Evolutionary conservation across 169 alveolate genomes (phyloP), one percentile per base, ranked within the genome.

Genomic region (Babesia bovis): DNA sequence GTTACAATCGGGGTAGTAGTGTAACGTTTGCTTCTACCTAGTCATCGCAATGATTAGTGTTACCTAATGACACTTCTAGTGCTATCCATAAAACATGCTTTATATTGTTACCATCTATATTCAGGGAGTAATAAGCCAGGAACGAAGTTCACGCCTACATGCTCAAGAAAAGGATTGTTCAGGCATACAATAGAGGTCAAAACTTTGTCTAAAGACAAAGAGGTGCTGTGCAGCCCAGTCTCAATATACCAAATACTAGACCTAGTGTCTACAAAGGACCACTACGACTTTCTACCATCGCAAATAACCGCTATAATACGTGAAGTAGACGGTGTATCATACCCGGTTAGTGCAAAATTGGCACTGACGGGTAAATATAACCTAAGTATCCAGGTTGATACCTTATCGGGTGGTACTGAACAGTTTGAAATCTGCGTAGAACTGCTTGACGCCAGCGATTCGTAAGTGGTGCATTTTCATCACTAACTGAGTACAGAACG

Each of bases 251-350:
- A 28, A 3, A 52, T 76, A 15, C 71, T 76, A 13, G 85, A 76
- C 45, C 33, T 50, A 15, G 42, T 76, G 2, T 52, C 85, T n/a
- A 76, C 32, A 33, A 40, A 36, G 12, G 72, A 76, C 21, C 17
- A 51, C n/a, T 55, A 66, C 13, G 85, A 76, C 47, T 7, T 76
- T 15, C 32, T 76, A 25, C 85, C 85, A 1, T 65, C 57, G 0
- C 82, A 76, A 26, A 25, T 76, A 4, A 30, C 23, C 23, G 47
- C 53, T 12, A 53, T 76, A 32, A 25, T 30, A 38, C n/a, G 45
- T 15, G 13, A 25, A n/a, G 59, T 25, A 2, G 38, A 19, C 25
- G 81, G 32, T 36, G 3, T 21, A 19, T 33, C 10, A 9, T 32
- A 36, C 17, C 28, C 23, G 1, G 33, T 10, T 15, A 38, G 25